A percentile compares a stretch with the other conserved stretches of the same genome.
phyloP scores from a whole-genome alignment of 169 alveolate species.

The Cryptosporidium viatorum region DNA sequence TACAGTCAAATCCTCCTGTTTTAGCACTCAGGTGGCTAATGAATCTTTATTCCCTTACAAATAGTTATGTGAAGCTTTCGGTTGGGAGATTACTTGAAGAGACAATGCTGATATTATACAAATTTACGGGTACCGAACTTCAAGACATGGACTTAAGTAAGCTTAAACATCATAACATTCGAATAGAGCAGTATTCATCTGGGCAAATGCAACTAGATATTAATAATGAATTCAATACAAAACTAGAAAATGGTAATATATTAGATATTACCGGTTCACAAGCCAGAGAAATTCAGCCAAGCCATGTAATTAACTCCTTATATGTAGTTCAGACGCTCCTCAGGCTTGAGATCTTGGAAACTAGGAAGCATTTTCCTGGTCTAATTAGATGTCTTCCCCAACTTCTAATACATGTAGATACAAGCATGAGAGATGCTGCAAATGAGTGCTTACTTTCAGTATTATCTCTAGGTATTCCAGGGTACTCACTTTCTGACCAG shows the following conservation, averaged over 20 bases:
- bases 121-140: constrained; percentile 40
- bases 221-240: background rate
- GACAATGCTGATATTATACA: constrained; percentile 16
- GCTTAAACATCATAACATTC: background rate
- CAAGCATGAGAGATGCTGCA: constrained; percentile 60
- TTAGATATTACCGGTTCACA: constrained; percentile 24
- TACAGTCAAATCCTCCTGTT: constrained; percentile 57
- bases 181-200: background rate
- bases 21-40: constrained; percentile 64
- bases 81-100: constrained; percentile 36
- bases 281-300: constrained; percentile 50
- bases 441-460: constrained; percentile 34
- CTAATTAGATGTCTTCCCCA: constrained; percentile 42
- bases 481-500: constrained; percentile 30
- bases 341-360: constrained; percentile 45
- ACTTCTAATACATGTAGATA: constrained; percentile 47
- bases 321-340: constrained; percentile 25
- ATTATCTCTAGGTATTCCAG: constrained; percentile 44
- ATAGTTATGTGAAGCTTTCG: constrained; percentile 32
- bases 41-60: constrained; percentile 43
- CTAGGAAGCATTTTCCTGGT: constrained; percentile 33
- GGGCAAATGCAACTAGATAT: background rate
- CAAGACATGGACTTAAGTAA: constrained; percentile 13
- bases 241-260: background rate
- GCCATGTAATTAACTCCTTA: constrained; percentile 15